Evolutionary conservation across 164 flowering plant species (phyloP).

Genomic region (Platanus orientalis): DNA sequence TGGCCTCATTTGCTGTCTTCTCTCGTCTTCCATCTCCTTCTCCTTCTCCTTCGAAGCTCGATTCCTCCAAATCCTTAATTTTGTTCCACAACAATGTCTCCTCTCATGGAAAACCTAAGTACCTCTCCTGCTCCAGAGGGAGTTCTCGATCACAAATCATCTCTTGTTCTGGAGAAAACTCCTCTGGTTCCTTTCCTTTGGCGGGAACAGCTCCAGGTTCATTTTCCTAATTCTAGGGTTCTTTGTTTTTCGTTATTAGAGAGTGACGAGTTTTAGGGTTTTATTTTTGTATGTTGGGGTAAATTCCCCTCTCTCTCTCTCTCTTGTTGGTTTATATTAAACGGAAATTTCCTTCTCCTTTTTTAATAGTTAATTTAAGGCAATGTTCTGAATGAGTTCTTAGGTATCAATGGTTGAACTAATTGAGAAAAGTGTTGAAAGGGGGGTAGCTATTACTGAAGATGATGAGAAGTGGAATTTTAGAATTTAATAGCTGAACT

Average conservation of each 20-base stretch:
- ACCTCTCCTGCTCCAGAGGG: constrained; percentile 4
- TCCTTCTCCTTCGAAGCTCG: constrained; percentile 8
- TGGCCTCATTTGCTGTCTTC: constrained; percentile 23
- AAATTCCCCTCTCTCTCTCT: no score
- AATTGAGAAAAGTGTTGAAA: no score
- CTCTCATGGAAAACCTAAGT: constrained; percentile 12
- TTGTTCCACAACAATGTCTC: background rate
- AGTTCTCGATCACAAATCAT: constrained; percentile 10
- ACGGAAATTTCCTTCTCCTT: no score
- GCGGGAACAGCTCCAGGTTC: constrained; percentile 33
- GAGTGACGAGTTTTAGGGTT: background rate
- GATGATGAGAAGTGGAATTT: no score
- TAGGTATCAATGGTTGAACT: no score
- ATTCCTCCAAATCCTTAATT: constrained; percentile 22
- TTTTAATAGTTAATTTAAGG: no score
- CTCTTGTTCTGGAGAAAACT: constrained; percentile 18
- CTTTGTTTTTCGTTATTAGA: background rate
- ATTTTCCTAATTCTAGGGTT: background rate
- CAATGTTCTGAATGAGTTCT: no score
- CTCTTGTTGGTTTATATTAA: no score
- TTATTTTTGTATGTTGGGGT: no score
- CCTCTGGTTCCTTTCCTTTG: constrained; percentile 17
- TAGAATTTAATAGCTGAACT: no score
- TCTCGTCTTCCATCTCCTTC: constrained; percentile 12
- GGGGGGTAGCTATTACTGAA: no score